phyloP scores from a whole-genome alignment of 108 stramenopile species.

The Pseudonitzschia pungens region DNA sequence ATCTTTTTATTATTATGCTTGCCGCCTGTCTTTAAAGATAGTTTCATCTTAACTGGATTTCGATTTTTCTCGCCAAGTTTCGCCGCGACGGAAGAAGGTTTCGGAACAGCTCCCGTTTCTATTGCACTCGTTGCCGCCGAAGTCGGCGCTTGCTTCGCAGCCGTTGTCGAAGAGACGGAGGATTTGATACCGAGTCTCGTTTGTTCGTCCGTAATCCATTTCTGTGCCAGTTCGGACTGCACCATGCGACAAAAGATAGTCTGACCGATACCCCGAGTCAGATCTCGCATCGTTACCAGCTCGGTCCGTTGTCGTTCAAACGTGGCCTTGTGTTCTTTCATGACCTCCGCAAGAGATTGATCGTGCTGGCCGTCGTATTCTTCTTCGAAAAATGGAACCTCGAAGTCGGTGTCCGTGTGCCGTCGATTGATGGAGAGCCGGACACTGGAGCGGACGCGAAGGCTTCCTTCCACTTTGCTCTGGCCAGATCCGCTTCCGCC shows the following conservation, averaged over 20 bases:
- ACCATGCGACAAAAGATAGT: slow-evolving; percentile 31
- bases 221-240: slow-evolving; percentile 31
- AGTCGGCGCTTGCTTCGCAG: neutral
- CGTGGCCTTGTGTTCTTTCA: slow-evolving; percentile 66
- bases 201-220: slow-evolving; percentile 42
- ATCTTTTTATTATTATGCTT: neutral
- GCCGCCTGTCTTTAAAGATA: slow-evolving; percentile 2
- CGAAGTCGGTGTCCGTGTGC: slow-evolving; percentile 66
- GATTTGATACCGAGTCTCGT: slow-evolving; percentile 21
- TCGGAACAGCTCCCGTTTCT: neutral
- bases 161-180: neutral
- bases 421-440: slow-evolving; percentile 30
- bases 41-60: slow-evolving; percentile 22
- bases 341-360: slow-evolving; percentile 62
- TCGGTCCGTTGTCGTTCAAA: slow-evolving; percentile 73
- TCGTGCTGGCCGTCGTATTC: slow-evolving; percentile 64
- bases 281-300: slow-evolving; percentile 43
- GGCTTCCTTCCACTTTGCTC: slow-evolving; percentile 18
- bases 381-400: slow-evolving; percentile 84
- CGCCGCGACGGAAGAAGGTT: slow-evolving; percentile 27
- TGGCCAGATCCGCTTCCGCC: slow-evolving; percentile 13
- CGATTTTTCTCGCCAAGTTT: slow-evolving; percentile 28
- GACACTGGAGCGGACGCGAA: slow-evolving; percentile 23
- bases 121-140: neutral
- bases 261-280: slow-evolving; percentile 40